A percentile compares a stretch with the other conserved stretches of the same genome.
Conservation (phyloP, 257 asterid genomes). For the Rhazya stricta region DNA sequence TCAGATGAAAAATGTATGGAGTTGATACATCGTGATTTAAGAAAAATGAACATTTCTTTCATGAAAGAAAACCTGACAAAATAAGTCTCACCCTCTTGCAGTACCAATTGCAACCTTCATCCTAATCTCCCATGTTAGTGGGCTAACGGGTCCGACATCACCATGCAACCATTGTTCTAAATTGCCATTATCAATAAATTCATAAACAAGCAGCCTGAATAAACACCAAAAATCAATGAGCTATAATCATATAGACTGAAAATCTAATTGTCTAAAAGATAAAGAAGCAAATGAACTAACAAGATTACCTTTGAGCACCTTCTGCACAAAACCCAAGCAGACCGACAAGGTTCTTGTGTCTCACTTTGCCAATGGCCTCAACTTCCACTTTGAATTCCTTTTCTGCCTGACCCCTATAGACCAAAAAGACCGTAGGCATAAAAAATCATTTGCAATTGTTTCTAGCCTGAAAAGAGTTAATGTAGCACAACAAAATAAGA, state of each 20-base stretch:
- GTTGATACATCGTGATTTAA: neutral
- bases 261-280: neutral
- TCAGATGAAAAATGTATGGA: neutral
- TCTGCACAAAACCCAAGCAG: constrained; percentile 90
- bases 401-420: constrained; percentile 91
- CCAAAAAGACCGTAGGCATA: constrained; percentile 8
- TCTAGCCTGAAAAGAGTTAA: neutral
- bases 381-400: constrained; percentile 96
- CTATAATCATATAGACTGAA: neutral
- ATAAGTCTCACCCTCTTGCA: constrained; percentile 74
- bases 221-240: constrained; percentile 10
- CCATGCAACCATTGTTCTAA: constrained; percentile 99
- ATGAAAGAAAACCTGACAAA: neutral
- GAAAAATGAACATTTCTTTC: neutral
- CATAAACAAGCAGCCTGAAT: constrained; percentile 87
- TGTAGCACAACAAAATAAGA: neutral
- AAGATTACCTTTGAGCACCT: constrained; percentile 68
- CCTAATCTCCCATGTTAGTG: constrained; percentile 90
- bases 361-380: constrained; percentile 97
- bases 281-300: neutral
- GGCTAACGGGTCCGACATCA: constrained; percentile 82
- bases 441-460: constrained; percentile 9
- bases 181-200: constrained; percentile 89
- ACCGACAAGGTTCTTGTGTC: constrained; percentile 95
- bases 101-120: constrained; percentile 89